Conservation (phyloP, 257 asterid species). For the Ajuga chamaepitys region DNA sequence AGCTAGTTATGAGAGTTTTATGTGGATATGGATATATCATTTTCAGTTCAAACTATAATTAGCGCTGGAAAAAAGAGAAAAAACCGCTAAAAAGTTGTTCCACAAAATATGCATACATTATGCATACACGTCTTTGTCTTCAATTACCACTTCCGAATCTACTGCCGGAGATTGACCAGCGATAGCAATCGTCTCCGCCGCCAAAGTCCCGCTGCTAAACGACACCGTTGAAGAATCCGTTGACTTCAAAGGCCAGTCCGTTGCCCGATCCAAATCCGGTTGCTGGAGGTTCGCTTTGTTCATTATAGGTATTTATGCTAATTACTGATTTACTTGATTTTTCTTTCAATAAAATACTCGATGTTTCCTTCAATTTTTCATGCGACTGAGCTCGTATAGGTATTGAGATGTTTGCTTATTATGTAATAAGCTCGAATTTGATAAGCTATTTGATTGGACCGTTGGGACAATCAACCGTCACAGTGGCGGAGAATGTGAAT, state of each 20-base stretch:
- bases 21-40: no score
- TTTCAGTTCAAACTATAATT: no score
- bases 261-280: no score
- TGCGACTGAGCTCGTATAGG: slow-evolving; percentile 24
- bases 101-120: no score
- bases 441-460: no score
- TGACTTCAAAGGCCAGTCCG: no score
- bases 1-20: no score
- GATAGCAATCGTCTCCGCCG: slow-evolving; percentile 15
- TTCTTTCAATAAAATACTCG: no score
- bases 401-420: slow-evolving; percentile 48
- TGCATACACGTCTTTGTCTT: not conserved
- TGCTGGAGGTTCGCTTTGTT: slow-evolving; percentile 53
- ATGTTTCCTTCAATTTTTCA: not conserved
- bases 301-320: slow-evolving; percentile 27
- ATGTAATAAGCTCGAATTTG: slow-evolving; percentile 48
- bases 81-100: slow-evolving; percentile 10
- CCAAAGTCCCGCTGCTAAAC: slow-evolving; percentile 32
- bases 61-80: no score
- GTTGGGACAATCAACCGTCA: no score
- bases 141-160: not conserved
- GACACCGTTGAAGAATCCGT: no score
- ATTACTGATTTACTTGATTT: not conserved
- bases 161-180: slow-evolving; percentile 15
- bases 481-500: slow-evolving; percentile 42